Conservation (phyloP, 106 monocot species). For the Platanthera zijinensis region DNA sequence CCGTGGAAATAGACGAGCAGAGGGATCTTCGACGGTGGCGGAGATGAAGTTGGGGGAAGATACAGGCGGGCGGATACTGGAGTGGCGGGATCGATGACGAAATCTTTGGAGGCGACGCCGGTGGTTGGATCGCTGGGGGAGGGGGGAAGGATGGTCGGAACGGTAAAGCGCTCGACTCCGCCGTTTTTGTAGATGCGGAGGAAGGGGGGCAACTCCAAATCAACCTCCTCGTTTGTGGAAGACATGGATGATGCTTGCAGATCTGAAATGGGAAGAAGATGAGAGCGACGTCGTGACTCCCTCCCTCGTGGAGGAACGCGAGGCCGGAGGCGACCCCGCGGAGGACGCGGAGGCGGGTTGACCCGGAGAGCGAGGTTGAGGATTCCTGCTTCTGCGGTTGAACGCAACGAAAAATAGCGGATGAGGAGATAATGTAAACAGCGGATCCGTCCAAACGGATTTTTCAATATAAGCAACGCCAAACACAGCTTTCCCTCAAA, state of each 20-base stretch:
- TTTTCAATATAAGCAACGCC: too few relatives aligned
- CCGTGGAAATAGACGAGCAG: conserved; percentile 59
- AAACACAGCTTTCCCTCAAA: too few relatives aligned
- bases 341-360: too few relatives aligned
- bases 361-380: too few relatives aligned
- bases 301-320: too few relatives aligned
- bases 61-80: conserved; percentile 42
- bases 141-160: conserved; percentile 9
- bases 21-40: conserved; percentile 19
- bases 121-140: conserved; percentile 17
- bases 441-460: too few relatives aligned
- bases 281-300: too few relatives aligned
- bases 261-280: not conserved
- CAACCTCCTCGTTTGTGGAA: conserved; percentile 3
- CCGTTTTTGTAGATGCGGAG: conserved; percentile 34
- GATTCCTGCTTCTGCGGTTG: too few relatives aligned
- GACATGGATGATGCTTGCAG: not conserved
- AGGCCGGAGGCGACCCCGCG: too few relatives aligned
- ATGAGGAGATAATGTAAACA: too few relatives aligned
- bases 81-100: conserved; percentile 22
- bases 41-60: conserved; percentile 5
- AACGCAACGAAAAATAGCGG: too few relatives aligned
- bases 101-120: conserved; percentile 41
- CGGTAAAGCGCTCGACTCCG: conserved; percentile 16
- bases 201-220: conserved; percentile 9